Conservation (phyloP, 2,329 filamentous ascomycete species). For the Trichophaea hybrida region DNA sequence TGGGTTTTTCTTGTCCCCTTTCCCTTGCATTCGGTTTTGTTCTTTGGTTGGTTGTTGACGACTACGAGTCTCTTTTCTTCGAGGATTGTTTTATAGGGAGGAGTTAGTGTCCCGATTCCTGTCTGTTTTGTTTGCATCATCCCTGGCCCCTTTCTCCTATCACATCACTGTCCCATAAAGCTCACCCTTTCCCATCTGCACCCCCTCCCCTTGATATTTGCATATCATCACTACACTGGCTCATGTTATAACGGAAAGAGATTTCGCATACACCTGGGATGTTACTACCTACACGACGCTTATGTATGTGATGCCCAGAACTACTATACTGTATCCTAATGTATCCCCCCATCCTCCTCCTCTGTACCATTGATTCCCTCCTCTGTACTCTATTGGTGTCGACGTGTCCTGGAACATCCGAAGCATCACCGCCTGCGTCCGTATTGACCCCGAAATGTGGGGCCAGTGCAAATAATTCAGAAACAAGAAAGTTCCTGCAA, state of each 20-base stretch:
- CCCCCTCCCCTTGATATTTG: not conserved
- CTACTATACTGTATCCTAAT: not conserved
- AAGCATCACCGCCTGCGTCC: not conserved
- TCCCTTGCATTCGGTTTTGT: not conserved
- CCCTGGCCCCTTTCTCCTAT: conserved; percentile 1
- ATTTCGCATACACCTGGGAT: conserved; percentile 1
- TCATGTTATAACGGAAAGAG: conserved; percentile 3
- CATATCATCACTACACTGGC: not conserved
- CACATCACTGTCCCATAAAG: not conserved
- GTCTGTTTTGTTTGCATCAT: not conserved
- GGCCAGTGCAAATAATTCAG: not conserved
- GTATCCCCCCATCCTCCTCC: not conserved
- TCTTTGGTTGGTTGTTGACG: not conserved
- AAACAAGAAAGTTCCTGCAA: not conserved
- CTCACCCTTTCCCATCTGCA: not conserved
- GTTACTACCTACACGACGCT: not conserved
- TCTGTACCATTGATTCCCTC: conserved; percentile 1
- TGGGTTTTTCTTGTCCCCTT: not conserved
- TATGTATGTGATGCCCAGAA: conserved; percentile 2
- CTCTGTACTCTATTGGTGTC: not conserved
- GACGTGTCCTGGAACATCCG: not conserved
- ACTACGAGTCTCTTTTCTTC: not conserved
- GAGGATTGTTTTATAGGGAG: not conserved
- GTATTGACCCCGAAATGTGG: not conserved
- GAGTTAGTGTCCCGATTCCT: conserved; percentile 4